These are phyloP conservation scores for Tylopilus sp. DNA, from an alignment of 768 basidiomycete genomes.

Conservation along the genomic window DNA sequence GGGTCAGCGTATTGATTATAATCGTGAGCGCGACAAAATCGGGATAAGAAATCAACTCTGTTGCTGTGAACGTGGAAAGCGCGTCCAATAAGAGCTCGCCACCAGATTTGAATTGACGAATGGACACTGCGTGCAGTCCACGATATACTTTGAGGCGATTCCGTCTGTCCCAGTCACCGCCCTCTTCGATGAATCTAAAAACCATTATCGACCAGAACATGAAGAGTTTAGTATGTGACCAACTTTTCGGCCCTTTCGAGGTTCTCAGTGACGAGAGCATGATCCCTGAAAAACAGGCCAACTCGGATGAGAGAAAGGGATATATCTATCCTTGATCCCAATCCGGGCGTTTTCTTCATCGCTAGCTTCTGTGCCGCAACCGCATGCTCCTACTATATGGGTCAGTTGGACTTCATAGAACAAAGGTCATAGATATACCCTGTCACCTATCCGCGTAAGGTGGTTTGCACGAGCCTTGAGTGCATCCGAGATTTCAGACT, in stretches of 20 bases:
- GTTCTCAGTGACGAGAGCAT: constrained; percentile 63
- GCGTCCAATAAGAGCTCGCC: constrained; percentile 88
- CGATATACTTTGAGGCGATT: constrained; percentile 97
- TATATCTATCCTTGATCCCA: constrained; percentile 92
- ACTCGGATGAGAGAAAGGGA: constrained; percentile 85
- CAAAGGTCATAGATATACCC: constrained; percentile 29
- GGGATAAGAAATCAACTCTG: constrained; percentile 83
- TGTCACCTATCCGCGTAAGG: constrained; percentile 86
- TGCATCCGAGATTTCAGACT: constrained; percentile 89
- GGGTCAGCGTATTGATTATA: constrained; percentile 69
- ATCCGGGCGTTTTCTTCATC: constrained; percentile 85
- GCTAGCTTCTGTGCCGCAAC: constrained; percentile 80
- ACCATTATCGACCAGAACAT: not conserved
- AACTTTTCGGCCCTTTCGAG: constrained; percentile 81
- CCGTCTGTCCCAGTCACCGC: constrained; percentile 97
- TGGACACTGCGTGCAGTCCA: constrained; percentile 78
- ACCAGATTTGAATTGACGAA: constrained; percentile 86
- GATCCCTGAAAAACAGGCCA: constrained; percentile 86
- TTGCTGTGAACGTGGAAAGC: constrained; percentile 91
- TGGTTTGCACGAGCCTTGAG: constrained; percentile 83
- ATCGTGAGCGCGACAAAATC: constrained; percentile 88
- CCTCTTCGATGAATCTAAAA: constrained; percentile 81
- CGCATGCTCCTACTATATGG: constrained; percentile 62
- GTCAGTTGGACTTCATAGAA: not conserved
- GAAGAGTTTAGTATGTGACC: constrained; percentile 25